Evolutionary conservation across 495 filamentous ascomycete genomes (phyloP).

Genomic region (Trichoderma reesei): DNA sequence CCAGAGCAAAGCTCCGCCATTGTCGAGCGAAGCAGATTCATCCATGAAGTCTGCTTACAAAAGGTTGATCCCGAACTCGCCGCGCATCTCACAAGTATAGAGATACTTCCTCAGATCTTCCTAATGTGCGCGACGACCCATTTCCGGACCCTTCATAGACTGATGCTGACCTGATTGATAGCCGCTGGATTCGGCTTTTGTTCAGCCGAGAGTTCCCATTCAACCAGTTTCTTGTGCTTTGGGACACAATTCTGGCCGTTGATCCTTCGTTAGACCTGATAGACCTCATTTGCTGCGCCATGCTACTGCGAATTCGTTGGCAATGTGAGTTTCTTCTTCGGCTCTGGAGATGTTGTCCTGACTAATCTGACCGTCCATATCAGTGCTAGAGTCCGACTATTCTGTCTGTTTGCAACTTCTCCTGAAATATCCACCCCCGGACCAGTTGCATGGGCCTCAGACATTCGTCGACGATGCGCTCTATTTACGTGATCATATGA

Average conservation of each 20-base stretch:
- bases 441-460: constrained; percentile 51
- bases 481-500: constrained; percentile 70
- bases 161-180: constrained; percentile 25
- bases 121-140: constrained; percentile 54
- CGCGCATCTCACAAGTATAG: constrained; percentile 68
- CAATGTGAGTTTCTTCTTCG: constrained; percentile 50
- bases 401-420: constrained; percentile 71
- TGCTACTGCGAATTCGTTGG: constrained; percentile 91
- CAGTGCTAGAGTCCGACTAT: constrained; percentile 80
- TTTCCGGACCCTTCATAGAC: not conserved
- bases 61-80: constrained; percentile 75
- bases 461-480: constrained; percentile 84
- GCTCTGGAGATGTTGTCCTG: not conserved
- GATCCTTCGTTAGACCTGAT: constrained; percentile 74
- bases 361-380: not conserved
- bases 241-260: constrained; percentile 87
- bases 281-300: constrained; percentile 81
- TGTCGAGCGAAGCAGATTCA: constrained; percentile 70
- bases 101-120: constrained; percentile 94
- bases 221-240: constrained; percentile 69
- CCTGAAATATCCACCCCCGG: constrained; percentile 68
- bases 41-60: constrained; percentile 71
- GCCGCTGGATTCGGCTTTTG: constrained; percentile 87
- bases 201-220: constrained; percentile 93
- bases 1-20: constrained; percentile 59